phyloP scores from a whole-genome alignment of 2,329 filamentous ascomycete genomes.

The Alternaria ethzedia region DNA sequence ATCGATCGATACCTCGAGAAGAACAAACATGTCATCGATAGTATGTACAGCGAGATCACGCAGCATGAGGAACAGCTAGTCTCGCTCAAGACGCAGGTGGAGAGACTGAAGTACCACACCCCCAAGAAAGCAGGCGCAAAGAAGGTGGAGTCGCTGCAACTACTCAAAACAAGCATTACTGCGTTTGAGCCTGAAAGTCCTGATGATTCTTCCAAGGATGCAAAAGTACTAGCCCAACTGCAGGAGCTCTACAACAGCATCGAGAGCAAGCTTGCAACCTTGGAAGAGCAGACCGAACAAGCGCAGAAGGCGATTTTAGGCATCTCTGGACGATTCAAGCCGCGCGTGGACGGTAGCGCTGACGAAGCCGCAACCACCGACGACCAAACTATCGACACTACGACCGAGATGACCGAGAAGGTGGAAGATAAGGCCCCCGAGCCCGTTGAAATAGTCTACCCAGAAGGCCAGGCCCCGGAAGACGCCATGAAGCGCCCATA shows the following conservation, averaged over 20 bases:
- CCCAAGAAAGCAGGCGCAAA: slow-evolving; percentile 34
- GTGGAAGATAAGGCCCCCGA: slow-evolving; percentile 23
- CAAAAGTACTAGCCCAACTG: slow-evolving; percentile 31
- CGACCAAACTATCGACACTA: background rate
- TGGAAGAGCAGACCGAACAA: slow-evolving; percentile 53
- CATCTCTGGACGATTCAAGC: slow-evolving; percentile 56
- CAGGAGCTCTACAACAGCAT: slow-evolving; percentile 40
- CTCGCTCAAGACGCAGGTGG: slow-evolving; percentile 44
- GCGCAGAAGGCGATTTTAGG: slow-evolving; percentile 50
- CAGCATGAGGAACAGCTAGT: slow-evolving; percentile 36
- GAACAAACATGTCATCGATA: slow-evolving; percentile 55
- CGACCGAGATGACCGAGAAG: slow-evolving; percentile 21
- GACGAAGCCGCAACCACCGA: slow-evolving; percentile 4
- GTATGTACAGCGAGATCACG: slow-evolving; percentile 54
- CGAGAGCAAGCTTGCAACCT: slow-evolving; percentile 40
- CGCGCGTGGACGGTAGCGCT: slow-evolving; percentile 46
- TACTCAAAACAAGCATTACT: slow-evolving; percentile 49
- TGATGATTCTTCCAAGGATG: slow-evolving; percentile 25
- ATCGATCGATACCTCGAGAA: slow-evolving; percentile 65
- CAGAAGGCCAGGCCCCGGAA: slow-evolving; percentile 26
- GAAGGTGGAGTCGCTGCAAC: slow-evolving; percentile 44
- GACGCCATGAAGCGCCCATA: slow-evolving; percentile 53
- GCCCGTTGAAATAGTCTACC: slow-evolving; percentile 9
- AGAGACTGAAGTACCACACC: slow-evolving; percentile 45
- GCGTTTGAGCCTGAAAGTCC: slow-evolving; percentile 35